Evolutionary conservation across 2,329 filamentous ascomycete genomes (phyloP).

Genomic region (Ophioceras dolichostomum): DNA sequence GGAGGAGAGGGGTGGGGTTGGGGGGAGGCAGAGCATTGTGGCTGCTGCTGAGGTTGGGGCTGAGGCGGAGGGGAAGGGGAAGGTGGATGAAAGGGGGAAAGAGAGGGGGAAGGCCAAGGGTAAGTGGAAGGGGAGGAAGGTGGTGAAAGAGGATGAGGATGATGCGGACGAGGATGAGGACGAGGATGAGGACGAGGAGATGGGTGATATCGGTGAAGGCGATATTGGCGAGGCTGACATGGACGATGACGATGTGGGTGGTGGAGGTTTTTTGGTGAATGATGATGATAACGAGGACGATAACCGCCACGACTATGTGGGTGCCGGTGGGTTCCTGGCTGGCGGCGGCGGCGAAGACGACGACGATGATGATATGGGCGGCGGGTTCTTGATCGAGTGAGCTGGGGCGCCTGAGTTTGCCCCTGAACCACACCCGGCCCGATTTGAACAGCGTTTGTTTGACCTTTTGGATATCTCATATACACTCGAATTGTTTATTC

Average conservation of each 20-base stretch:
- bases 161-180: conserved; percentile 9
- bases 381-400: conserved; percentile 11
- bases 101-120: conserved; percentile 12
- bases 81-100: conserved; percentile 1
- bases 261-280: conserved; percentile 7
- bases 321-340: no score
- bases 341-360: no score
- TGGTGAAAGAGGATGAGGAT: conserved; percentile 7
- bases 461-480: no score
- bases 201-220: conserved; percentile 14
- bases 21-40: conserved; percentile 12
- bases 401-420: background rate
- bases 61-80: conserved; percentile 3
- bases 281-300: conserved; percentile 15
- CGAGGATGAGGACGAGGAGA: conserved; percentile 8
- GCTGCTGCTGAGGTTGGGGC: conserved; percentile 23
- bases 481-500: background rate
- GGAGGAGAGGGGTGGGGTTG: conserved; percentile 19
- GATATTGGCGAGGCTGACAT: conserved; percentile 13
- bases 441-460: background rate
- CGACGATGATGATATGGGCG: conserved; percentile 15
- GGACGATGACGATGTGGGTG: conserved; percentile 7
- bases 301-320: no score
- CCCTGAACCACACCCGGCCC: background rate
- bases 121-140: conserved; percentile 5